Base-by-base conservation (phyloP, 805 yeast species). In the Myxozyma monticola region DNA sequence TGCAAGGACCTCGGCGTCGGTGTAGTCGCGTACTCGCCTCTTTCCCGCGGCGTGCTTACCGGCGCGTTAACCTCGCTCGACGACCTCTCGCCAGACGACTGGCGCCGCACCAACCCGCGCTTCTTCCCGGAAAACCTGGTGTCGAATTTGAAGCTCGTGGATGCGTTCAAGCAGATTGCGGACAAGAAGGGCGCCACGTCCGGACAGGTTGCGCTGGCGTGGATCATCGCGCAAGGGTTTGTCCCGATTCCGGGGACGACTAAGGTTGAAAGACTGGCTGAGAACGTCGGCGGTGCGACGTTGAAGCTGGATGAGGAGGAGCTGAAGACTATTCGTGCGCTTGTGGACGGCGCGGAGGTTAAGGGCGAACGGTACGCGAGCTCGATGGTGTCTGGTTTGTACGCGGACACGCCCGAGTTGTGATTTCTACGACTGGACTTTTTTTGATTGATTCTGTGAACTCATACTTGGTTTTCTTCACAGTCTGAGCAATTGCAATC, bases 241-340 rank as follows among this genome's bases (percentile, higher is more conserved):
- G 64, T 89, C 41, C 95, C 96, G 30, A 84, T 89, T 64, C 96
- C 96, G 18, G 83, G 89, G 45, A 83, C 87, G 2, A 76, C 88
- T 4, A 77, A 82, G 34, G 65, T 70, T 3, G 71, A 67, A 9
- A 81, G 86, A 65, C 79, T 84, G 15, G 72, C 73, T 37, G 85
- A 80, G 64, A 89, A 88, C 68, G 71, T 78, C 56, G 68, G 48
- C 12, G 39, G 48, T n/a, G 53, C 39, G 15, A 14, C 20, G 20
- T 31, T 57, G 7, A 18, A 29, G 35, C 41, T 57, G 15, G 22
- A 60, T 5, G 52, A 36, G 9, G 51, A 43, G n/a, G 56, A 51
- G 31, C 12, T 42, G 25, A 26, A 40, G 15, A 39, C 45, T 18
- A 48, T 57, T 30, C 45, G 60, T 6, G 43, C 37, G 28, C 35